A percentile compares a stretch with the other conserved stretches of the same genome.
Evolutionary conservation across 495 filamentous ascomycete species (phyloP).

Genomic region (Penicillium cinerascens): DNA sequence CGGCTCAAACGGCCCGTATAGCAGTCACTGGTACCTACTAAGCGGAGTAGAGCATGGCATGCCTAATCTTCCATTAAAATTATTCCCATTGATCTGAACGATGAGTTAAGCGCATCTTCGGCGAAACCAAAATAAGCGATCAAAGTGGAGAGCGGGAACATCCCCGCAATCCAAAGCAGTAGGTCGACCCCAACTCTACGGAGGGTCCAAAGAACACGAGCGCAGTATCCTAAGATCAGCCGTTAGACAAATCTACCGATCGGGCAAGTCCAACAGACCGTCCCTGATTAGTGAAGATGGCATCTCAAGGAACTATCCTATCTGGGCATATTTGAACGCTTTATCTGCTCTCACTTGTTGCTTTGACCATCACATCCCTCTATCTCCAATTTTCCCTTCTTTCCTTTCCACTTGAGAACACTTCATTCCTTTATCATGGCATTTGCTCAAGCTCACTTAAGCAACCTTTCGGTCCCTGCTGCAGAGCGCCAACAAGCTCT

Average conservation of each 20-base stretch:
- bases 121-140: background rate
- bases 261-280: slow-evolving; percentile 17
- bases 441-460: slow-evolving; percentile 18
- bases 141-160: background rate
- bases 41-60: background rate
- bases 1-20: too few species aligned
- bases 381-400: background rate
- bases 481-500: slow-evolving; percentile 23
- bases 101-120: background rate
- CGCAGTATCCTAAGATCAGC: background rate
- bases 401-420: background rate
- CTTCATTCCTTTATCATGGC: slow-evolving; percentile 14
- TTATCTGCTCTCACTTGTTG: background rate
- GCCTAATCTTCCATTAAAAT: background rate
- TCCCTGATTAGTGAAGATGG: slow-evolving; percentile 12
- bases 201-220: background rate
- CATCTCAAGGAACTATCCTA: background rate
- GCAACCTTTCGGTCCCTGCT: slow-evolving; percentile 15
- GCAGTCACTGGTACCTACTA: too few species aligned
- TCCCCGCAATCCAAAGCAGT: slow-evolving; percentile 3
- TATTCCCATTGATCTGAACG: background rate
- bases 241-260: background rate
- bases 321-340: background rate
- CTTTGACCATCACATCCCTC: background rate
- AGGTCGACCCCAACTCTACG: slow-evolving; percentile 18